Base-by-base conservation (phyloP, 2,329 filamentous ascomycete genomes). In the Aspergillus sp. region DNA sequence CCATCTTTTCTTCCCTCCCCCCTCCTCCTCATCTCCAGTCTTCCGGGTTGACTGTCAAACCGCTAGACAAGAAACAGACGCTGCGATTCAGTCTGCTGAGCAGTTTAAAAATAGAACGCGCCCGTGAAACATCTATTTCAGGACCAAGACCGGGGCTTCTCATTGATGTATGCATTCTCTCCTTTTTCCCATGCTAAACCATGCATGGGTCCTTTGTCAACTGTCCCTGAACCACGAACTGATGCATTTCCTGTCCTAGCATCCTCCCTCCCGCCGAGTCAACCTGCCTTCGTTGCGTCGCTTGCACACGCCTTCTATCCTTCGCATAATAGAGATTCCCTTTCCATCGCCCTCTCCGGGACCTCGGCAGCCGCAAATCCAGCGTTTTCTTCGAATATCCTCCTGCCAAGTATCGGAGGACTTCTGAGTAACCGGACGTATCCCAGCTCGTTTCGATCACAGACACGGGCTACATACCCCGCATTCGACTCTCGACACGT, bases 61-160 rank as follows among this genome's bases (percentile, higher is more conserved):
- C 32, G 32, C 32, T 36, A 36, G 4, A n/a, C 20, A 11, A 39
- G 26, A 24, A 24, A 32, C 26, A 49, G 11, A 45, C 31, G n/a
- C 31, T n/a, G 26, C 24, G 18, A 12, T n/a, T 47, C 26, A 22
- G 16, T 16, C 31, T 39, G 22, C n/a, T 14, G 31, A 55, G 29
- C 20, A 26, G 49, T 18, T 47, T 60, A 62, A 60, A 63, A 63
- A 62, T 62, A 65, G 63, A 62, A 57, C 59, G 10, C 26, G 52
- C 24, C 52, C 55, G 59, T 65, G 63, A 63, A 63, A 65, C 61
- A 62, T 57, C 52, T 20, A 61, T 26, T 42, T 32, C 22, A 49
- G 45, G 29, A 39, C 46, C 12, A 50, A 50, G 49, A 49, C 22
- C 46, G 36, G 49, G 29, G 16, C 14, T 50, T 42, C 29, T 26